phyloP scores from a whole-genome alignment of 73 alveolate genomes.

The Paramecium primaurelia region DNA sequence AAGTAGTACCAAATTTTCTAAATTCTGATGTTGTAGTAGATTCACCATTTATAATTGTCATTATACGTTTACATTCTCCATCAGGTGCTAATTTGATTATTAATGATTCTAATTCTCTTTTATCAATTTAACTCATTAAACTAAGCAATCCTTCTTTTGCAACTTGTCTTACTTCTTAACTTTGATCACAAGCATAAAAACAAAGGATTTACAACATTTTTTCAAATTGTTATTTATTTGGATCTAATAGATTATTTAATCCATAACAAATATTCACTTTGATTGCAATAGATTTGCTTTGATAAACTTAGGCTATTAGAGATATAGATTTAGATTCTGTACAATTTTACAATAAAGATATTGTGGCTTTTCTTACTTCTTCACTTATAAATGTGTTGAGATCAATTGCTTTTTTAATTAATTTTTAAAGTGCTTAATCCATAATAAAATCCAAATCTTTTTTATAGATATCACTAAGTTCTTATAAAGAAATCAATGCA shows the following conservation, averaged over 20 bases:
- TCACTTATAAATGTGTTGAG: conserved; percentile 42
- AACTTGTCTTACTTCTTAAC: not conserved
- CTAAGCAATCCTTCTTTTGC: conserved; percentile 29
- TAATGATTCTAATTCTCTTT: not conserved
- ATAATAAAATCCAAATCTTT: conserved; percentile 32
- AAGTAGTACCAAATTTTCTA: not conserved
- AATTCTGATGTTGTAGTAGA: not conserved
- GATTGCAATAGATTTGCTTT: conserved; percentile 28
- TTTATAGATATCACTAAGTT: conserved; percentile 25
- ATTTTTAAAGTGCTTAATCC: conserved; percentile 19
- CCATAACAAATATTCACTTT: conserved; percentile 35
- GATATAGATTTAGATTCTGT: conserved; percentile 44
- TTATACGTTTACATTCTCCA: not conserved
- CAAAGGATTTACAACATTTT: conserved; percentile 18
- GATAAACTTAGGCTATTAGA: not conserved
- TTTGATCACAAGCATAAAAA: not conserved
- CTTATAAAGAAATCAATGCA: conserved; percentile 56
- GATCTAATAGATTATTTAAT: not conserved
- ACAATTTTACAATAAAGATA: conserved; percentile 8
- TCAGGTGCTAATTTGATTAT: not conserved
- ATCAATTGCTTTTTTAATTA: conserved; percentile 49
- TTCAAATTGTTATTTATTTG: not conserved
- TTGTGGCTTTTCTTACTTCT: conserved; percentile 42
- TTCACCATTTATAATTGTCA: conserved; percentile 17
- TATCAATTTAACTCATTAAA: not conserved